Percentiles rank a stretch among this genome's conserved stretches.
Conservation (phyloP, 2,329 filamentous ascomycete genomes). For the Blumeria hordei region DNA sequence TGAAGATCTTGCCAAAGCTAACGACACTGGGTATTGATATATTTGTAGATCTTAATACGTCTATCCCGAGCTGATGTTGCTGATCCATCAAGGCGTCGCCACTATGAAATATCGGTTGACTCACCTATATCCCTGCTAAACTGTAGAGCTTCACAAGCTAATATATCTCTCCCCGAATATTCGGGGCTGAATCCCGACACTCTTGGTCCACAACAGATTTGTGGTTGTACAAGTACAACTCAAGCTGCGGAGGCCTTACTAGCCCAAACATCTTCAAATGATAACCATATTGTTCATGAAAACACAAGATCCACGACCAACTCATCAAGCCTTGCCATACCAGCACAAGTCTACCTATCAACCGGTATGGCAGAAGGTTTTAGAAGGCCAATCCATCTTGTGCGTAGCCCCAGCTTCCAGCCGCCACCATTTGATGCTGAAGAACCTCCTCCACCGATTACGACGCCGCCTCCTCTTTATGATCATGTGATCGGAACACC, state of each 20-base stretch:
- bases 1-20: background rate
- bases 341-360: conserved; percentile 23
- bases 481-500: conserved; percentile 32
- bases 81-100: conserved; percentile 39
- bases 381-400: conserved; percentile 34
- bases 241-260: conserved; percentile 5
- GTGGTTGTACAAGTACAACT: conserved; percentile 39
- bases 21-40: background rate
- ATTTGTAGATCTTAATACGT: conserved; percentile 41
- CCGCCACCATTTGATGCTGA: conserved; percentile 48
- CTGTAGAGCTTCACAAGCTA: conserved; percentile 46
- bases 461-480: conserved; percentile 48
- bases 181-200: conserved; percentile 24
- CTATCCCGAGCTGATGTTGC: conserved; percentile 42
- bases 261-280: conserved; percentile 21
- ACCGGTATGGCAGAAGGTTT: conserved; percentile 8
- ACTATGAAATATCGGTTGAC: conserved; percentile 59
- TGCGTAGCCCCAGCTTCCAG: conserved; percentile 43
- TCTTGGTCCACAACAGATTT: conserved; percentile 21
- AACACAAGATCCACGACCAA: background rate
- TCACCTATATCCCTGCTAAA: conserved; percentile 54
- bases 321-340: conserved; percentile 18
- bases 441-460: conserved; percentile 40
- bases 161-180: conserved; percentile 46
- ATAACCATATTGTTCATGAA: conserved; percentile 13